Conservation (phyloP, 345 rosid species). For the Gossypium rotundifolium region DNA sequence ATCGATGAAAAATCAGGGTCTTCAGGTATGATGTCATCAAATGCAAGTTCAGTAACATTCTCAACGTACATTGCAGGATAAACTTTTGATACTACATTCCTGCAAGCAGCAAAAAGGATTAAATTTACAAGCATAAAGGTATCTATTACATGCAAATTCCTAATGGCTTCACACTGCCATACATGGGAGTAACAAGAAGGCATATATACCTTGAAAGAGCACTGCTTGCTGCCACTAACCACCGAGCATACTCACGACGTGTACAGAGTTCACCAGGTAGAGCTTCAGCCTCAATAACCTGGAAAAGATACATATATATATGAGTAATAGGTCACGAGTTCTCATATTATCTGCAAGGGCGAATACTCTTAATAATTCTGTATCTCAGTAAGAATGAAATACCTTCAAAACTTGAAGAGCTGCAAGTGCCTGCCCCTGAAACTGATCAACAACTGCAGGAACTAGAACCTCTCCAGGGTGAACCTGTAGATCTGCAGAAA, state of each 20-base stretch:
- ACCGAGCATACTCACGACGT: conserved; percentile 92
- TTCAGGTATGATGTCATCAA: conserved; percentile 74
- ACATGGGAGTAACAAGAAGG: conserved; percentile 15
- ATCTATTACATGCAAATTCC: conserved; percentile 12
- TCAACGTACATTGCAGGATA: conserved; percentile 90
- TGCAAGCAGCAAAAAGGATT: conserved; percentile 29
- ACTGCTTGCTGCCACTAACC: conserved; percentile 88
- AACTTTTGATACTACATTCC: conserved; percentile 73
- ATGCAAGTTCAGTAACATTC: conserved; percentile 85
- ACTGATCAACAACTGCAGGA: conserved; percentile 78
- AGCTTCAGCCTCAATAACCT: conserved; percentile 85
- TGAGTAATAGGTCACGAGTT: conserved; percentile 10
- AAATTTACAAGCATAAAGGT: neutral
- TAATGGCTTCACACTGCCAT: conserved; percentile 1
- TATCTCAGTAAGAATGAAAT: neutral
- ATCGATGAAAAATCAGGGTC: conserved; percentile 91
- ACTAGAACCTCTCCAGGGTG: conserved; percentile 77
- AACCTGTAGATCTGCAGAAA: conserved; percentile 53
- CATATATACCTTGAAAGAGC: conserved; percentile 66
- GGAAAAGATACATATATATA: conserved; percentile 16
- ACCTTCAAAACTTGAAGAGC: conserved; percentile 92
- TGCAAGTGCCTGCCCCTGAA: conserved; percentile 79
- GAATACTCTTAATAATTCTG: neutral
- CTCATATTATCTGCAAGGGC: neutral
- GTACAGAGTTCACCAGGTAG: conserved; percentile 73